Percentiles rank a stretch among this genome's conserved stretches.
phyloP scores from a whole-genome alignment of 2,329 filamentous ascomycete genomes.

The Chalara sp. region DNA sequence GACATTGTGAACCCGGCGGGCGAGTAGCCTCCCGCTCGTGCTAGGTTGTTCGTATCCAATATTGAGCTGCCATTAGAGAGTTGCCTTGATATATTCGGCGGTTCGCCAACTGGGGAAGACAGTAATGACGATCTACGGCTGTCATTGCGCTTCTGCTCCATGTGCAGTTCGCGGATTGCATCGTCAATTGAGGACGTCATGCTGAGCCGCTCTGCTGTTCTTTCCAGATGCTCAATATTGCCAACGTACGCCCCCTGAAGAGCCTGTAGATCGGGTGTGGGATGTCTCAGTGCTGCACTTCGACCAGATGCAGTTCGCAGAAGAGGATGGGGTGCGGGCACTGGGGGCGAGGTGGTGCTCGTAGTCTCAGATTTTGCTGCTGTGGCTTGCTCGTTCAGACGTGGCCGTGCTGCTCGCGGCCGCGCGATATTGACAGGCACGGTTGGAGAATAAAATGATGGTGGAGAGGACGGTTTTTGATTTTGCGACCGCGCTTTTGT shows the following conservation, averaged over 20 bases:
- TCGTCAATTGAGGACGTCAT: conserved; percentile 68
- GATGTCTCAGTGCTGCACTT: conserved; percentile 40
- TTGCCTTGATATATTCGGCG: conserved; percentile 29
- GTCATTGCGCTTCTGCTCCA: conserved; percentile 63
- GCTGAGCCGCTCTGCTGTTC: conserved; percentile 67
- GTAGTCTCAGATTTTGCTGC: neutral
- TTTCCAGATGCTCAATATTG: conserved; percentile 69
- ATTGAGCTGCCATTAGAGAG: conserved; percentile 52
- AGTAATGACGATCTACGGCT: conserved; percentile 59
- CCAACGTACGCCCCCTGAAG: conserved; percentile 54
- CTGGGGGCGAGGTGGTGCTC: neutral
- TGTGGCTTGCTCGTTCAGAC: neutral
- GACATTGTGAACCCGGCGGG: conserved; percentile 63
- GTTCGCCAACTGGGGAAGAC: conserved; percentile 33
- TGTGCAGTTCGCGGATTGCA: conserved; percentile 67
- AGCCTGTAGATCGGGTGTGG: conserved; percentile 54
- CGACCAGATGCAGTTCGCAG: conserved; percentile 23
- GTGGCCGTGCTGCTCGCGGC: too few relatives aligned
- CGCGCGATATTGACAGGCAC: neutral
- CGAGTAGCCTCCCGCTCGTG: conserved; percentile 64
- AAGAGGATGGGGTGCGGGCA: conserved; percentile 9
- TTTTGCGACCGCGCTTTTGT: neutral
- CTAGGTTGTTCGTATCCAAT: conserved; percentile 59
- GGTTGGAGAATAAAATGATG: neutral
- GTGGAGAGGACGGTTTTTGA: neutral